Evolutionary conservation across 129 eudicot species (phyloP).

Genomic region (Chrysanthemum lavandulifolium): DNA sequence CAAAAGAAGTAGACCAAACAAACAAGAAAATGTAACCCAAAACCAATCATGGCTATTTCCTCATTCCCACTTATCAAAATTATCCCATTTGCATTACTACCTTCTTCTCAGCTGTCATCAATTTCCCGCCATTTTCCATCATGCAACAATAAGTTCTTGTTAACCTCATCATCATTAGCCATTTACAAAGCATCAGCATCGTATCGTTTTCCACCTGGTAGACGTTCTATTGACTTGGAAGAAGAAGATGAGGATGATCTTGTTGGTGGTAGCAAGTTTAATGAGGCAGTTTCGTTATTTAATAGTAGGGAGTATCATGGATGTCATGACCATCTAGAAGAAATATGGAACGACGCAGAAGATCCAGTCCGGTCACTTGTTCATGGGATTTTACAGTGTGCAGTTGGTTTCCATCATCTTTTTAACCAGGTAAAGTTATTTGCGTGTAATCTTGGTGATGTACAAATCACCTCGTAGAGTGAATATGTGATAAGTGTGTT

Average conservation of each 20-base stretch:
- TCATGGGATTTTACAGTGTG: constrained; percentile 82
- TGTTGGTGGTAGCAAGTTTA: constrained; percentile 35
- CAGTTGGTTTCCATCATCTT: constrained; percentile 94
- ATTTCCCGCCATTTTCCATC: constrained; percentile 26
- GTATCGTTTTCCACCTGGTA: constrained; percentile 53
- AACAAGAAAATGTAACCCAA: constrained; percentile 18
- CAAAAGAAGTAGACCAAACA: constrained; percentile 7
- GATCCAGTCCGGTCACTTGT: constrained; percentile 71
- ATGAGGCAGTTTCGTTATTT: constrained; percentile 67
- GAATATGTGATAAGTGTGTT: no score
- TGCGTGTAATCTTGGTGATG: no score
- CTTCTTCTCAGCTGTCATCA: constrained; percentile 9
- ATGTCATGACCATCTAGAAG: constrained; percentile 82
- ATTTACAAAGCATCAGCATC: constrained; percentile 31
- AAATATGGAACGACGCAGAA: constrained; percentile 67
- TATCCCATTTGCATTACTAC: background rate
- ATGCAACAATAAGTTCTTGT: constrained; percentile 13
- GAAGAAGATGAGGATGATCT: constrained; percentile 33
- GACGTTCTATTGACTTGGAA: constrained; percentile 48
- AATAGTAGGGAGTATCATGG: constrained; percentile 70
- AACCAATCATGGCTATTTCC: constrained; percentile 34
- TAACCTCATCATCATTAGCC: constrained; percentile 16
- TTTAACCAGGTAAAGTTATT: constrained; percentile 55
- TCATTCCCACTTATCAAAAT: constrained; percentile 26
- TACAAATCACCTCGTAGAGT: no score